Evolutionary conservation across 768 basidiomycete species (phyloP).

Genomic region (Fibroporia radiculosa): DNA sequence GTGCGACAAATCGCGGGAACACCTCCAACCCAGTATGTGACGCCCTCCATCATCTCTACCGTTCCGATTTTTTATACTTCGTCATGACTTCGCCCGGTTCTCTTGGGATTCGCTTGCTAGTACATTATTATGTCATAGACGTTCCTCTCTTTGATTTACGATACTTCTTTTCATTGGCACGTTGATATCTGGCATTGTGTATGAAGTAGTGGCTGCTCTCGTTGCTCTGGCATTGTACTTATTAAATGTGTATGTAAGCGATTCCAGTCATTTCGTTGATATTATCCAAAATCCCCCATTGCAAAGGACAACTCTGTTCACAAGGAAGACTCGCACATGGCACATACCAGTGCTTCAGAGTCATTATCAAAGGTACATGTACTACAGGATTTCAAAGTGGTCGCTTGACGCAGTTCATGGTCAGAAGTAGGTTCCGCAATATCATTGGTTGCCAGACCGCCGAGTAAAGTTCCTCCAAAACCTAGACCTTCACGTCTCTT

Average conservation of each 20-base stretch:
- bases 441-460: slow-evolving; percentile 23
- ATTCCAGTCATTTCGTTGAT: not conserved
- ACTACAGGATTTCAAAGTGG: slow-evolving; percentile 36
- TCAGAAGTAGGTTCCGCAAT: slow-evolving; percentile 20
- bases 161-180: not conserved
- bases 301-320: not conserved
- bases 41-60: not conserved
- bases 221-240: slow-evolving; percentile 5
- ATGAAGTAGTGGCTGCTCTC: slow-evolving; percentile 3
- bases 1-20: slow-evolving; percentile 29
- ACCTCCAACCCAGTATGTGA: slow-evolving; percentile 7
- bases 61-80: slow-evolving; percentile 11
- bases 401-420: slow-evolving; percentile 12
- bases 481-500: slow-evolving; percentile 54
- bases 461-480: slow-evolving; percentile 68
- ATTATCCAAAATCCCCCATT: no score
- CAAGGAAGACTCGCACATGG: slow-evolving; percentile 21
- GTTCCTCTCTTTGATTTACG: not conserved
- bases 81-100: slow-evolving; percentile 4
- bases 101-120: not conserved
- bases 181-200: not conserved
- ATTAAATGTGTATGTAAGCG: slow-evolving; percentile 1
- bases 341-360: slow-evolving; percentile 24
- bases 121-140: slow-evolving; percentile 7
- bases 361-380: slow-evolving; percentile 55